Evolutionary conservation across 306 rosid species (phyloP).

Genomic region (Ochetophila trinervis): DNA sequence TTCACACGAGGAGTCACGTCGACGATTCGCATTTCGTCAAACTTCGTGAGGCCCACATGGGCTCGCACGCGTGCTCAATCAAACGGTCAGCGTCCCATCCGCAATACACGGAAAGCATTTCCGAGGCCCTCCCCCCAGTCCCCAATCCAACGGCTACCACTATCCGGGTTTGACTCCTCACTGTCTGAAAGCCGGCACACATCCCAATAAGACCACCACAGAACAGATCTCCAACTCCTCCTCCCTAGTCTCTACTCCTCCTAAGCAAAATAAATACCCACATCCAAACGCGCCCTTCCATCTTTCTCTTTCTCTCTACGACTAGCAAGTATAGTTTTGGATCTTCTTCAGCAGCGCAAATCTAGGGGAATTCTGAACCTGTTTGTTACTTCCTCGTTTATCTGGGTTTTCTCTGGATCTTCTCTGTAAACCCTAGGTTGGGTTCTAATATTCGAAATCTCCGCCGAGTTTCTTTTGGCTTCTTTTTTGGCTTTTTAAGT

Average conservation of each 20-base stretch:
- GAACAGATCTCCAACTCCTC: neutral
- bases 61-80: constrained; percentile 91
- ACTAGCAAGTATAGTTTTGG: neutral
- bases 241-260: neutral
- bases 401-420: constrained; percentile 14
- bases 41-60: constrained; percentile 51
- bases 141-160: constrained; percentile 67
- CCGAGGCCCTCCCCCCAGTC: constrained; percentile 28
- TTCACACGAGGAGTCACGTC: constrained; percentile 29
- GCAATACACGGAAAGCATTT: constrained; percentile 71
- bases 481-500: neutral
- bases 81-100: constrained; percentile 50
- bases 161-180: constrained; percentile 50
- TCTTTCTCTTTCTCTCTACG: constrained; percentile 12
- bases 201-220: constrained; percentile 25
- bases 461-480: too few relatives aligned
- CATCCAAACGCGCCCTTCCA: constrained; percentile 15
- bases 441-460: neutral
- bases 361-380: constrained; percentile 27
- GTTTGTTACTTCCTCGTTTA: neutral
- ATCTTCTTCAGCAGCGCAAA: constrained; percentile 38
- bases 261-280: constrained; percentile 4
- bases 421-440: constrained; percentile 14
- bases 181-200: constrained; percentile 35
- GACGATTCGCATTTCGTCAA: constrained; percentile 47